Evolutionary conservation across 2,329 filamentous ascomycete genomes (phyloP).

Genomic region (Tolypocladium cylindrosporum): DNA sequence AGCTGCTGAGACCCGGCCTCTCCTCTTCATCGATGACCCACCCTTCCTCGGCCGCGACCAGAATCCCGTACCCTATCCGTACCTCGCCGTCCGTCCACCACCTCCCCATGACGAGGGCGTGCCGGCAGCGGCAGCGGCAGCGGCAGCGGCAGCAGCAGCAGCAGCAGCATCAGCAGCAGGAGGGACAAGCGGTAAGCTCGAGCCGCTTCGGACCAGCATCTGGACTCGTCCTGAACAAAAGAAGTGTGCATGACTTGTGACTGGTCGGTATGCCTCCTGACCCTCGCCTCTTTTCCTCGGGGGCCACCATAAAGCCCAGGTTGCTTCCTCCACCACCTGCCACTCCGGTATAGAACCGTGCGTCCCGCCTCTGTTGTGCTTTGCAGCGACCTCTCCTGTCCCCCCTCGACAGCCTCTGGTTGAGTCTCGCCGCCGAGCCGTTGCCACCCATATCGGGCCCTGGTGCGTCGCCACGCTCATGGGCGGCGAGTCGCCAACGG

Average conservation of each 20-base stretch:
- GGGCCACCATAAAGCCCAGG: neutral
- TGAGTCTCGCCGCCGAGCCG: neutral
- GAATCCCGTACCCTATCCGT: neutral
- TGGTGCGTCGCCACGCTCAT: constrained; percentile 6
- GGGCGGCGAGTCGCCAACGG: constrained; percentile 12
- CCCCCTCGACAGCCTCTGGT: neutral
- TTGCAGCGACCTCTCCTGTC: neutral
- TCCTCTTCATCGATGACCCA: neutral
- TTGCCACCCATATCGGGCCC: neutral
- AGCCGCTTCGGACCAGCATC: neutral
- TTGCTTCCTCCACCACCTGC: neutral
- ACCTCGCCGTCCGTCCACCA: neutral
- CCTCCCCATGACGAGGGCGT: neutral
- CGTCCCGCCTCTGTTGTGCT: neutral
- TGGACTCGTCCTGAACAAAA: neutral
- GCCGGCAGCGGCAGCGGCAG: neutral
- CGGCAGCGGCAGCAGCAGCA: neutral
- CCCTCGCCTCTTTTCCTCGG: neutral
- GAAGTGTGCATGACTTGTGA: neutral
- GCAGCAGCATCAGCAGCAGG: neutral
- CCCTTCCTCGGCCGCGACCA: neutral
- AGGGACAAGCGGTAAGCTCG: neutral
- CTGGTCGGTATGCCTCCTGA: neutral
- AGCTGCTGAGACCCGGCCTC: neutral
- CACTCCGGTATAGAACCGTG: neutral